phyloP scores from a whole-genome alignment of 2,329 filamentous ascomycete genomes.

The Phialophora verrucosa region DNA sequence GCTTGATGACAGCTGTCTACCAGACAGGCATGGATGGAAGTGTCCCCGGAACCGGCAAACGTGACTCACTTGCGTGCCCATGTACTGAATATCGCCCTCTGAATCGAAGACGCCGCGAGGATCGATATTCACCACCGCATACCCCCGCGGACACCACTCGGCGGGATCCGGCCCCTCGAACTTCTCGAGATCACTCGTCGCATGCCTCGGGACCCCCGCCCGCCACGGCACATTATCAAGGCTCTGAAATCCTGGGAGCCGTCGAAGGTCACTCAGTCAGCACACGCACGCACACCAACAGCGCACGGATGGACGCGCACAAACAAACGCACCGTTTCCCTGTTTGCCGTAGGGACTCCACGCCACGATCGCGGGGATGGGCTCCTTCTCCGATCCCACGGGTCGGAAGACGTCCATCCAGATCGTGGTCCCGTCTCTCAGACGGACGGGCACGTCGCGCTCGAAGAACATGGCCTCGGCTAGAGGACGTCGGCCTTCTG shows the following conservation, averaged over 20 bases:
- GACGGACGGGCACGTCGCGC: constrained; percentile 37
- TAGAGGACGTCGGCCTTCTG: constrained; percentile 26
- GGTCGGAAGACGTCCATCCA: constrained; percentile 43
- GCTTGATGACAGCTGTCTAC: too few relatives aligned
- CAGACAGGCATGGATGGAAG: neutral
- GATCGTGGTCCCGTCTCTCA: constrained; percentile 41
- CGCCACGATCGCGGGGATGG: constrained; percentile 41
- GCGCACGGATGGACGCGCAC: neutral
- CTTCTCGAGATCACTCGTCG: constrained; percentile 31
- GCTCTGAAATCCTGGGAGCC: constrained; percentile 26
- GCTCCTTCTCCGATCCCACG: constrained; percentile 6
- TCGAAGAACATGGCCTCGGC: constrained; percentile 36
- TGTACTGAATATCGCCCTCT: constrained; percentile 45
- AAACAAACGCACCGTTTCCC: constrained; percentile 23
- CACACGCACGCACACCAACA: neutral
- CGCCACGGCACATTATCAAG: constrained; percentile 26
- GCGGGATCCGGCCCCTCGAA: constrained; percentile 43
- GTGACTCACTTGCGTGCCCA: constrained; percentile 44
- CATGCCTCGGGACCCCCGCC: constrained; percentile 26
- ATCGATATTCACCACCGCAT: constrained; percentile 44
- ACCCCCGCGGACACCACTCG: constrained; percentile 42
- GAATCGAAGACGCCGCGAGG: constrained; percentile 41
- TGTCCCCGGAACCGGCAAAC: neutral
- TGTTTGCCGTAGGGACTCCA: constrained; percentile 45
- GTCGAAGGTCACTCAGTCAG: constrained; percentile 3